Evolutionary conservation across 2,329 filamentous ascomycete species (phyloP).

Genomic region (Aspergillus texensis): DNA sequence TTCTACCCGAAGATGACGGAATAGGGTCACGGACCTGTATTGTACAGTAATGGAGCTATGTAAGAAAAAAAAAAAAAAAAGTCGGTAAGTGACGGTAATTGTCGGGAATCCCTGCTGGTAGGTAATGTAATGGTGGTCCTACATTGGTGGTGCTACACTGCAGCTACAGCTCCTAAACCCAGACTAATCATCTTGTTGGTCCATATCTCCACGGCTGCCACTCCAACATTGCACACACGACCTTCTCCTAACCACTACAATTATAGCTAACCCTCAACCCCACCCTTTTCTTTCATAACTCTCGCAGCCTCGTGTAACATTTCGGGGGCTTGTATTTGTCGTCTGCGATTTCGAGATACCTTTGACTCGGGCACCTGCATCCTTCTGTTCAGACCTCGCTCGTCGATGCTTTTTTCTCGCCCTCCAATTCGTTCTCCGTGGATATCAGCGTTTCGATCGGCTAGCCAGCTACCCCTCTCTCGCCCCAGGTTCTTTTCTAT

Average conservation of each 20-base stretch:
- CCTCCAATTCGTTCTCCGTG: constrained; percentile 32
- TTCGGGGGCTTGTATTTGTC: constrained; percentile 12
- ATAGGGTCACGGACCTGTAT: not conserved
- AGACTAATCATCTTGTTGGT: constrained; percentile 8
- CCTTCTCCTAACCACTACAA: constrained; percentile 6
- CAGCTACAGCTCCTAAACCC: not conserved
- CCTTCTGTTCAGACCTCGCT: constrained; percentile 9
- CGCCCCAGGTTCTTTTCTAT: constrained; percentile 42
- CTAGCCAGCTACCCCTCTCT: constrained; percentile 26
- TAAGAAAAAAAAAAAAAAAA: too few species aligned
- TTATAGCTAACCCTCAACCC: constrained; percentile 7
- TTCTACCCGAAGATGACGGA: not conserved
- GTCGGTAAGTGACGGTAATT: not conserved
- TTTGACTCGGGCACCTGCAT: constrained; percentile 22
- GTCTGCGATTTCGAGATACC: constrained; percentile 15
- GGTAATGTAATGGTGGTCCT: not conserved
- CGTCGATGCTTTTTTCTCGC: constrained; percentile 41
- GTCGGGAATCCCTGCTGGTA: not conserved
- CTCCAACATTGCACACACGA: constrained; percentile 9
- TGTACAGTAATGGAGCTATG: not conserved
- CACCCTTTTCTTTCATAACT: constrained; percentile 1
- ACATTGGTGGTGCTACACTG: not conserved
- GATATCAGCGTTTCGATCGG: constrained; percentile 32
- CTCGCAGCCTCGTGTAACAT: constrained; percentile 16
- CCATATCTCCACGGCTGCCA: constrained; percentile 9